Conservation (phyloP, 2,329 filamentous ascomycete genomes). For the Colletotrichum costaricense region DNA sequence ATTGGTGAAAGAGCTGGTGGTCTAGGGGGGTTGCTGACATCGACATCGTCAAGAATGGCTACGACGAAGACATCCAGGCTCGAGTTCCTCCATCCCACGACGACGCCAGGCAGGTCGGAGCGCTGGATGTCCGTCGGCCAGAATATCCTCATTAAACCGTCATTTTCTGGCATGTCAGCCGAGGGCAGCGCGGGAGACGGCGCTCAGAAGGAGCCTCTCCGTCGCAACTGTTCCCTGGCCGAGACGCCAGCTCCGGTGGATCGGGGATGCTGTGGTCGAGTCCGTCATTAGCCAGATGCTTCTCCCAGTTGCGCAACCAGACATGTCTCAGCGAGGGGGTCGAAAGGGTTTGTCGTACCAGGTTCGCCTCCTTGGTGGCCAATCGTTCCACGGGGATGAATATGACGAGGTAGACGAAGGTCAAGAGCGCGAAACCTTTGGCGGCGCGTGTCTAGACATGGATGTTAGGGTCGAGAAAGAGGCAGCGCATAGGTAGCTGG, state of each 20-base stretch:
- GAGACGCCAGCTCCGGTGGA: conserved; percentile 84
- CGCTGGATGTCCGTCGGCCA: conserved; percentile 90
- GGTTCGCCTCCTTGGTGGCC: conserved; percentile 80
- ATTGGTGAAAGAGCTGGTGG: conserved; percentile 10
- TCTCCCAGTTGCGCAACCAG: conserved; percentile 24
- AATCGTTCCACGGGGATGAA: conserved; percentile 87
- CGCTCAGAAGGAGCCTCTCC: conserved; percentile 91
- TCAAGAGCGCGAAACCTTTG: conserved; percentile 86
- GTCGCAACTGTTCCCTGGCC: conserved; percentile 92
- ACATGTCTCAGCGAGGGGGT: conserved; percentile 27
- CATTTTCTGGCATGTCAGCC: conserved; percentile 74
- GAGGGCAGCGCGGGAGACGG: conserved; percentile 42
- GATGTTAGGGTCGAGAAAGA: conserved; percentile 10
- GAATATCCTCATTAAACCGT: conserved; percentile 98
- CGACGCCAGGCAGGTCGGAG: conserved; percentile 81
- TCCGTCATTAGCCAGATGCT: conserved; percentile 41
- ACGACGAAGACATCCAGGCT: conserved; percentile 91
- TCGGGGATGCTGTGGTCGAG: conserved; percentile 77
- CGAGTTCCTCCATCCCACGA: conserved; percentile 97
- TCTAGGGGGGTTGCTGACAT: conserved; percentile 65
- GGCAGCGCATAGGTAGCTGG: conserved; percentile 21
- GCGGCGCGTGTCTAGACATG: conserved; percentile 77
- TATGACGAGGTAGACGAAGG: conserved; percentile 85
- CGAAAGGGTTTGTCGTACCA: conserved; percentile 68
- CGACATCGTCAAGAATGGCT: conserved; percentile 88